Evolutionary conservation across 2,329 filamentous ascomycete species (phyloP).

Genomic region (Penicillium oxalicum): DNA sequence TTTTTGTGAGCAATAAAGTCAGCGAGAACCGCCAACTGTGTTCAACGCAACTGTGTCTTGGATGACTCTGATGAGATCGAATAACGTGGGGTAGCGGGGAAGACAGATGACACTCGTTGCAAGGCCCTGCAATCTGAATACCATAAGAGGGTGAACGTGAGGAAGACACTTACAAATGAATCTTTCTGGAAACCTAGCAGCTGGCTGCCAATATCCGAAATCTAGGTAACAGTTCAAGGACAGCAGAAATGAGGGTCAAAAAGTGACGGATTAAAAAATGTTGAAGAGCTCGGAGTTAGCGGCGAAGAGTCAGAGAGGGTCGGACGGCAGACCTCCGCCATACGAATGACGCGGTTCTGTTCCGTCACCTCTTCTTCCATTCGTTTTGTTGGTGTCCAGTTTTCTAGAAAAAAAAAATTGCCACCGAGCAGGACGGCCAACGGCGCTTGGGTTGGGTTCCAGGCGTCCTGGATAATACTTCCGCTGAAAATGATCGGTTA

Average conservation of each 20-base stretch:
- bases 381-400: too few relatives aligned
- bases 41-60: not conserved
- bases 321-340: slow-evolving; percentile 18
- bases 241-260: too few relatives aligned
- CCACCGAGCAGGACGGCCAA: too few relatives aligned
- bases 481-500: too few relatives aligned
- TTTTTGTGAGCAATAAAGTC: not conserved
- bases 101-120: not conserved
- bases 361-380: not conserved
- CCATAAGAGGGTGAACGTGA: not conserved
- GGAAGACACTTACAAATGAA: not conserved
- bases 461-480: too few relatives aligned
- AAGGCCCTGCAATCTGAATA: not conserved
- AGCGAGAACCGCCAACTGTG: not conserved
- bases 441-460: too few relatives aligned
- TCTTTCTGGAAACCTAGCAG: not conserved
- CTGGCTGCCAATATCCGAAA: not conserved
- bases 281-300: not conserved
- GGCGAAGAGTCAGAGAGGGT: slow-evolving; percentile 9
- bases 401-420: too few relatives aligned
- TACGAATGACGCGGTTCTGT: slow-evolving; percentile 8
- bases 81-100: slow-evolving; percentile 21
- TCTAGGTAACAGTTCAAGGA: too few relatives aligned
- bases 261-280: not conserved
- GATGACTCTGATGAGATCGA: slow-evolving; percentile 17